A percentile compares a stretch with the other conserved stretches of the same genome.
These are phyloP conservation scores for Phycomyces blakesleeanus DNA, from an alignment of 192 early-diverging fungal species.

Conservation along the genomic window DNA sequence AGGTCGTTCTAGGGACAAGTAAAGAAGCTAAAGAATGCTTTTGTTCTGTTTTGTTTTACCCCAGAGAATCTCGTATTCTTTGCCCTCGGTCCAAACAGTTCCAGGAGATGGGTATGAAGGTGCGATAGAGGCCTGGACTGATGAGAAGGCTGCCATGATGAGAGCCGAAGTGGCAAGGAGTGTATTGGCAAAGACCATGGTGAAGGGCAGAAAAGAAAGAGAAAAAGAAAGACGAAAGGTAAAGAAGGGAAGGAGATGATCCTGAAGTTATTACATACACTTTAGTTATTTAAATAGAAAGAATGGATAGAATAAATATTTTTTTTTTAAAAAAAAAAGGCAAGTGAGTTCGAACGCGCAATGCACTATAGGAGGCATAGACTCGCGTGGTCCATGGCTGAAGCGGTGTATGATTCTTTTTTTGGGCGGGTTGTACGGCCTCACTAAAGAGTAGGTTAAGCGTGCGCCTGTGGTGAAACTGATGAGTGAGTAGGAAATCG, in stretches of 20 bases:
- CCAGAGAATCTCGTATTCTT: constrained; percentile 26
- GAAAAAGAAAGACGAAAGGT: background rate
- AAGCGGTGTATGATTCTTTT: background rate
- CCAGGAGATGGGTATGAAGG: constrained; percentile 31
- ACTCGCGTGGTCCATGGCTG: background rate
- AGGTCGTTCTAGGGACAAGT: too few species aligned
- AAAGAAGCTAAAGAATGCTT: too few species aligned
- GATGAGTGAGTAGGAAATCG: background rate
- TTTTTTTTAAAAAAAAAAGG: too few species aligned
- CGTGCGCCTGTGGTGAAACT: background rate
- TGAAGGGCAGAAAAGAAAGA: background rate
- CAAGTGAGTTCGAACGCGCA: constrained; percentile 1
- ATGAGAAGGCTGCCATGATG: constrained; percentile 8
- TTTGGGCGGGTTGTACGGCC: background rate
- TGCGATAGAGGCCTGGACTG: constrained; percentile 23
- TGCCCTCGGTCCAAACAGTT: constrained; percentile 27
- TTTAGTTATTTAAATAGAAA: constrained; percentile 1
- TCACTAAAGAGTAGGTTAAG: background rate
- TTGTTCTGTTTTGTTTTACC: too few species aligned
- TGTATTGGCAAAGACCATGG: constrained; percentile 12
- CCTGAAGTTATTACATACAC: background rate
- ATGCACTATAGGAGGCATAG: constrained; percentile 1
- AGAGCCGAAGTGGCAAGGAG: constrained; percentile 1
- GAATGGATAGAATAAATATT: background rate
- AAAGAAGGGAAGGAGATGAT: constrained; percentile 10